Percentiles rank a stretch among this genome's conserved stretches.
These are phyloP conservation scores for Bidens hawaiensis DNA, from an alignment of 140 eudicot genomes.

Conservation along the genomic window DNA sequence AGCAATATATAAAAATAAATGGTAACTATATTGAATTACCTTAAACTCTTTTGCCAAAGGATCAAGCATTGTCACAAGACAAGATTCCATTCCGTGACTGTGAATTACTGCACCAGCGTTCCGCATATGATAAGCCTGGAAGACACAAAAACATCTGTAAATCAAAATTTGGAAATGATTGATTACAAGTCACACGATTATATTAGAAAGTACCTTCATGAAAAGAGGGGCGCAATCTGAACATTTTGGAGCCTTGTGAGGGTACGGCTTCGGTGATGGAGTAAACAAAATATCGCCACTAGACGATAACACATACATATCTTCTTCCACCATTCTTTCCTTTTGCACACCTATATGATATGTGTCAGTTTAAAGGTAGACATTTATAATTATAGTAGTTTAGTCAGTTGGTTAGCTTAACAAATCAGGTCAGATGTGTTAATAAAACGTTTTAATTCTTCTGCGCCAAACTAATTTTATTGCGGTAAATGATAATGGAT, in stretches of 20 bases:
- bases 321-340: constrained; percentile 93
- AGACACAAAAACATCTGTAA: neutral
- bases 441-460: too few species aligned
- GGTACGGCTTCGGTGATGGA: constrained; percentile 75
- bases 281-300: constrained; percentile 53
- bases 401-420: too few species aligned
- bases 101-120: constrained; percentile 98
- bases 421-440: too few species aligned
- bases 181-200: neutral
- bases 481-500: too few species aligned
- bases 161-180: neutral
- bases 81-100: constrained; percentile 98
- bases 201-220: constrained; percentile 54
- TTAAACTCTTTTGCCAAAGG: constrained; percentile 85
- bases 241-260: constrained; percentile 87
- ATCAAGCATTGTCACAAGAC: constrained; percentile 86
- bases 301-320: constrained; percentile 88
- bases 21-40: constrained; percentile 25
- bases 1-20: neutral
- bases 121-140: constrained; percentile 86
- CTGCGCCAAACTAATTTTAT: too few species aligned
- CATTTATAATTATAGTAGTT: too few species aligned
- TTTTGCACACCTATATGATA: constrained; percentile 97
- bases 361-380: too few species aligned
- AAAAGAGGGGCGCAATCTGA: constrained; percentile 91